phyloP scores from a whole-genome alignment of 2,329 filamentous ascomycete genomes.

The Calonectria pauciramosa region DNA sequence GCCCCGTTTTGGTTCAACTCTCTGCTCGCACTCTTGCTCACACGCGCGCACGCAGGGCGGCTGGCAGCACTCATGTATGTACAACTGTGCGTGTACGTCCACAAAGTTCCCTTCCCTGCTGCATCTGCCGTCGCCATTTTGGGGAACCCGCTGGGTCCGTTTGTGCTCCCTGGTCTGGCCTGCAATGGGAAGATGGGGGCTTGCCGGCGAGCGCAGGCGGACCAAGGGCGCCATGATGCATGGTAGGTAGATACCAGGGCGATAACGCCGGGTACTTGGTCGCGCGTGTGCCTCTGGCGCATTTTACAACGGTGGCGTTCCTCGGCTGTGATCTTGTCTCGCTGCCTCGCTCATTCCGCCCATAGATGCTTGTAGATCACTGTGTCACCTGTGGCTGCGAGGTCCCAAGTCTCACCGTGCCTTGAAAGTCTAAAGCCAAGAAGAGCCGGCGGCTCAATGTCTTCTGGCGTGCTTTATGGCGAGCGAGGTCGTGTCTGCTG shows the following conservation, averaged over 20 bases:
- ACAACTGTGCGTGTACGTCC: neutral
- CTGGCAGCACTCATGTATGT: neutral
- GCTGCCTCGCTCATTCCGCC: neutral
- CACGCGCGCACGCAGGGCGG: neutral
- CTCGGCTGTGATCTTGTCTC: slow-evolving; percentile 2
- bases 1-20: neutral
- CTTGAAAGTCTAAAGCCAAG: slow-evolving; percentile 11
- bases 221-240: slow-evolving; percentile 1
- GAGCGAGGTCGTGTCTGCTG: slow-evolving; percentile 35
- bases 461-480: slow-evolving; percentile 32
- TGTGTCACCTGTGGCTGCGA: neutral
- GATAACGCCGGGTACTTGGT: slow-evolving; percentile 20
- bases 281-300: neutral
- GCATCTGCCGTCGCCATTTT: slow-evolving; percentile 22
- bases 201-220: neutral
- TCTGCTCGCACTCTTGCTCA: neutral
- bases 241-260: neutral
- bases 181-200: slow-evolving; percentile 1
- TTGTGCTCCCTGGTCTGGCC: slow-evolving; percentile 15
- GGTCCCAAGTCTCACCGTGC: slow-evolving; percentile 8
- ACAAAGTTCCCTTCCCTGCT: slow-evolving; percentile 9
- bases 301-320: neutral
- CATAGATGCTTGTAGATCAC: slow-evolving; percentile 5
- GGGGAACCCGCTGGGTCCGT: slow-evolving; percentile 23
- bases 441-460: neutral